These are phyloP conservation scores for Sugiyamaella floridensis DNA, from an alignment of 805 yeast genomes.

Conservation along the genomic window DNA sequence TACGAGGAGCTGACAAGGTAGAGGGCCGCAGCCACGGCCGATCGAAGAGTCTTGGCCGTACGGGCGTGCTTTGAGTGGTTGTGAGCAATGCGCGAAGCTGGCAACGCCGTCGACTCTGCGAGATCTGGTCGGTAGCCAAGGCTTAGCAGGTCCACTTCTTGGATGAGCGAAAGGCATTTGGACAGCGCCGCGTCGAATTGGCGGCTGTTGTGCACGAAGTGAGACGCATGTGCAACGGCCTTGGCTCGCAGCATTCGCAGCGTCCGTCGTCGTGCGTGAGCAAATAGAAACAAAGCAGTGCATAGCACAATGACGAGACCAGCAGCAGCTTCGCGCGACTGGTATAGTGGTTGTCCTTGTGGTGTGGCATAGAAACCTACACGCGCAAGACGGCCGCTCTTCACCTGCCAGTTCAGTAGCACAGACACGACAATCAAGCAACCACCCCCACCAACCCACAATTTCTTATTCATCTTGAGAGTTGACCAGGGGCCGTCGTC, in stretches of 20 bases:
- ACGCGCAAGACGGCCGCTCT: slow-evolving; percentile 2
- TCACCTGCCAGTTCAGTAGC: slow-evolving; percentile 27
- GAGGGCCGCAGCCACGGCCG: slow-evolving; percentile 24
- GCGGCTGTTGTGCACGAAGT: slow-evolving; percentile 21
- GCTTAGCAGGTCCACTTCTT: slow-evolving; percentile 27
- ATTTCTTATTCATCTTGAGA: slow-evolving; percentile 13
- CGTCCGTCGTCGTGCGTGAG: slow-evolving; percentile 29
- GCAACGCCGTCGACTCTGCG: slow-evolving; percentile 2
- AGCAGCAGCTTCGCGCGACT: slow-evolving; percentile 8
- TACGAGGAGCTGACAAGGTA: slow-evolving; percentile 31
- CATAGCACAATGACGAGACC: slow-evolving; percentile 25
- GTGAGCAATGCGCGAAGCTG: slow-evolving; percentile 8
- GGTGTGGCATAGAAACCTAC: background rate
- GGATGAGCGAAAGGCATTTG: slow-evolving; percentile 24
- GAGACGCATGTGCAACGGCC: slow-evolving; percentile 22
- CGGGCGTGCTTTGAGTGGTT: slow-evolving; percentile 6
- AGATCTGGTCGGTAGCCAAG: slow-evolving; percentile 21
- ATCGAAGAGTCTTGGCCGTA: slow-evolving; percentile 30
- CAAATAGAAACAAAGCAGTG: slow-evolving; percentile 25
- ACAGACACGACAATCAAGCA: slow-evolving; percentile 29
- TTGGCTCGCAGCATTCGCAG: slow-evolving; percentile 27
- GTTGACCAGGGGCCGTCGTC: slow-evolving; percentile 19
- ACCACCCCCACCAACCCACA: slow-evolving; percentile 33
- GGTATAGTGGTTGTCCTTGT: slow-evolving; percentile 4
- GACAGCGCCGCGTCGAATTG: slow-evolving; percentile 25